Conservation (phyloP, 2,329 filamentous ascomycete species). For the Curvularia spicifera region DNA sequence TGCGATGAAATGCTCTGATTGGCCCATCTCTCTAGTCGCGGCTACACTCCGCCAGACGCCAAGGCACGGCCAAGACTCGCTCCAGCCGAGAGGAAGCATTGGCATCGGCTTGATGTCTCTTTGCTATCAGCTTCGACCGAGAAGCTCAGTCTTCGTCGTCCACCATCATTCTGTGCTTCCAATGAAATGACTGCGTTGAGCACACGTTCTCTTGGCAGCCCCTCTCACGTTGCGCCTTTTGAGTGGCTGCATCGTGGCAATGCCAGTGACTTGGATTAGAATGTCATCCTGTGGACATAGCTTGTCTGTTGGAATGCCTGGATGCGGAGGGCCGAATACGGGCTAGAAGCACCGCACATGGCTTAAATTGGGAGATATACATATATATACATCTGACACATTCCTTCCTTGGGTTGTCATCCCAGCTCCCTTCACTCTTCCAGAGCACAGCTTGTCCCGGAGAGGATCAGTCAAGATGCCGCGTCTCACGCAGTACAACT, state of each 20-base stretch:
- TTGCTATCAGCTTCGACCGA: slow-evolving; percentile 1
- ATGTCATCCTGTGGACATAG: slow-evolving; percentile 8
- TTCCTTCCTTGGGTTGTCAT: slow-evolving; percentile 14
- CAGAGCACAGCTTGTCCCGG: slow-evolving; percentile 22
- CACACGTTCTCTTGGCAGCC: slow-evolving; percentile 24
- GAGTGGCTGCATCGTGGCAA: slow-evolving; percentile 20
- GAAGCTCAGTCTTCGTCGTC: neutral
- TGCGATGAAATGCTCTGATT: neutral
- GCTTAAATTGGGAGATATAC: slow-evolving; percentile 18
- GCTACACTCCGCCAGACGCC: neutral
- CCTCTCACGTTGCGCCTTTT: slow-evolving; percentile 15
- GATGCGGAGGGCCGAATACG: slow-evolving; percentile 13
- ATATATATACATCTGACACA: slow-evolving; percentile 29
- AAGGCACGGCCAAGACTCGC: slow-evolving; percentile 2
- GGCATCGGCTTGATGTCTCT: slow-evolving; percentile 12
- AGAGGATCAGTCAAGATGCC: slow-evolving; percentile 26
- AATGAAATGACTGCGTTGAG: slow-evolving; percentile 21
- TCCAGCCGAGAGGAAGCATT: neutral
- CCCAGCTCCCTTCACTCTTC: slow-evolving; percentile 23
- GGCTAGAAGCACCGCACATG: slow-evolving; percentile 19
- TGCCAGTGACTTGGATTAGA: slow-evolving; percentile 13
- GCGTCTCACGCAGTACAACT: slow-evolving; percentile 60
- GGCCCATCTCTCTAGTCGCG: neutral
- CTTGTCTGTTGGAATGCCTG: neutral
- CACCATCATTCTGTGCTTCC: slow-evolving; percentile 3